phyloP scores from a whole-genome alignment of 495 filamentous ascomycete species.

The Penicillium flavigenum region DNA sequence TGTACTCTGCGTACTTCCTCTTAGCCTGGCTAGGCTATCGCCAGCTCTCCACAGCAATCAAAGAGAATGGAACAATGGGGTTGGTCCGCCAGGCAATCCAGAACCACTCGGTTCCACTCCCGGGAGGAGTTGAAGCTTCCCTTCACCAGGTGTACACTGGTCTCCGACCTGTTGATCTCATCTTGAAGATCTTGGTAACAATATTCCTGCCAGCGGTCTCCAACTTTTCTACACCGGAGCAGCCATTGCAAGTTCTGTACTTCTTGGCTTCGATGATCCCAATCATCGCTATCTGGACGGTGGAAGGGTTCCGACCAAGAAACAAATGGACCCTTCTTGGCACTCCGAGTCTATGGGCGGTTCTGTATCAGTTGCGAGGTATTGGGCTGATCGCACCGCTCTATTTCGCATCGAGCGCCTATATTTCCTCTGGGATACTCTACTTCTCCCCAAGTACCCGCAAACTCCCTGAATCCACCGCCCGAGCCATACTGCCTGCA shows the following conservation, averaged over 20 bases:
- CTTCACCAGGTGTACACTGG: slow-evolving; percentile 16
- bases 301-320: slow-evolving; percentile 20
- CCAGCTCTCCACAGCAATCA: slow-evolving; percentile 8
- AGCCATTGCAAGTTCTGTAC: slow-evolving; percentile 18
- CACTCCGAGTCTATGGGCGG: slow-evolving; percentile 16
- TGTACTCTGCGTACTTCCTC: slow-evolving; percentile 11
- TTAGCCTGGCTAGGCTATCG: slow-evolving; percentile 14
- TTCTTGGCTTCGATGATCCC: slow-evolving; percentile 19
- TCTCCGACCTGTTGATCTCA: slow-evolving; percentile 3
- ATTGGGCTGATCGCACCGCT: slow-evolving; percentile 23
- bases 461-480: slow-evolving; percentile 4
- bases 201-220: slow-evolving; percentile 16
- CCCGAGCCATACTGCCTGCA: slow-evolving; percentile 17
- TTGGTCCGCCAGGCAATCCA: slow-evolving; percentile 9
- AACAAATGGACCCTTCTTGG: slow-evolving; percentile 20
- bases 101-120: background rate
- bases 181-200: slow-evolving; percentile 12
- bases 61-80: slow-evolving; percentile 13
- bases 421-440: background rate
- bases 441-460: slow-evolving; percentile 11
- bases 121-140: background rate
- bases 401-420: slow-evolving; percentile 14
- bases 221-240: slow-evolving; percentile 8
- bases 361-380: slow-evolving; percentile 21
- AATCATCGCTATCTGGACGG: slow-evolving; percentile 18